Evolutionary conservation across 768 basidiomycete genomes (phyloP).

Genomic region (Boletellus ananiceps): DNA sequence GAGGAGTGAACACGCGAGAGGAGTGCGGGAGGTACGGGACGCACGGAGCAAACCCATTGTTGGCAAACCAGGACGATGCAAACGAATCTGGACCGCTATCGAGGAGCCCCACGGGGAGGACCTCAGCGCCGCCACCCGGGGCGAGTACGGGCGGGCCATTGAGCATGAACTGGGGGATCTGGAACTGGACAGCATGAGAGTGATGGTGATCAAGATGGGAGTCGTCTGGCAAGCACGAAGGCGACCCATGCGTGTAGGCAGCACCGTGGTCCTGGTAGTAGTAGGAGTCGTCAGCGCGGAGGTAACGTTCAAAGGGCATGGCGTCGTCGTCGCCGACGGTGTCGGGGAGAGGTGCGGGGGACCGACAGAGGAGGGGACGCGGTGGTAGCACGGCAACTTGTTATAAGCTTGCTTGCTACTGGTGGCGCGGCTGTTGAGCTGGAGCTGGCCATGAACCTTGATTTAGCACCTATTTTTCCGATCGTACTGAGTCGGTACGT

Average conservation of each 20-base stretch:
- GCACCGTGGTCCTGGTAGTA: constrained; percentile 13
- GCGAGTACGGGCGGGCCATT: constrained; percentile 56
- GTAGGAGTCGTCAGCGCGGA: constrained; percentile 23
- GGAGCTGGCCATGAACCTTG: not conserved
- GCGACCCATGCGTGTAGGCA: constrained; percentile 7
- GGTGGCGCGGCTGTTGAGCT: not conserved
- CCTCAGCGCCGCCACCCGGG: constrained; percentile 71
- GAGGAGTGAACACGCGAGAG: constrained; percentile 11
- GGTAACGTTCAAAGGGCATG: constrained; percentile 44
- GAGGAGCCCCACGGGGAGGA: constrained; percentile 47
- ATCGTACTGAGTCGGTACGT: not conserved
- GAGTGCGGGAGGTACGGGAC: not conserved
- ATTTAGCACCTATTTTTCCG: constrained; percentile 7
- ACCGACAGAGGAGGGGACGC: not conserved
- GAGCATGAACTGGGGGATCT: constrained; percentile 64
- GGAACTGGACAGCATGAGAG: constrained; percentile 41
- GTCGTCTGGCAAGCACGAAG: constrained; percentile 1
- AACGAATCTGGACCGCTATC: constrained; percentile 20
- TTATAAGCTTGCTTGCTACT: not conserved
- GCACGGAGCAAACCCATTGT: constrained; percentile 39
- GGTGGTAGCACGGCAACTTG: not conserved
- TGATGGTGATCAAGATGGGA: constrained; percentile 3
- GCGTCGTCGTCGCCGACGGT: constrained; percentile 6
- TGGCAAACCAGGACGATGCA: constrained; percentile 47
- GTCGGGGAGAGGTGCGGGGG: not conserved